Percentiles rank a stretch among this genome's conserved stretches.
These are phyloP conservation scores for Erythrophleum ivorense DNA, from an alignment of 331 rosid genomes.

Conservation along the genomic window DNA sequence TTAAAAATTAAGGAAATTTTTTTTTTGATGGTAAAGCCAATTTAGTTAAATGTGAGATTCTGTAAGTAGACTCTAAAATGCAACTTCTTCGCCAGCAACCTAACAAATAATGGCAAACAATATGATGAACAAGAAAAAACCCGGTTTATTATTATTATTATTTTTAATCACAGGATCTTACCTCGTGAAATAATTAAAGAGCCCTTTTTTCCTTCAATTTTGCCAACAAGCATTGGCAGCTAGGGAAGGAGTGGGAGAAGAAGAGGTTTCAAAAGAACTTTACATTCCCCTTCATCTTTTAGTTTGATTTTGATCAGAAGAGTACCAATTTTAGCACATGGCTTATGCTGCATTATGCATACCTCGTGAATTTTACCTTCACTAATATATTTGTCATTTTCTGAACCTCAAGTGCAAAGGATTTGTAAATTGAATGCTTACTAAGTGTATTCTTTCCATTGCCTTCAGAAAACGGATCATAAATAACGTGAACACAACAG, in stretches of 20 bases:
- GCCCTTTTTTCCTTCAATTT: background rate
- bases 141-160: no score
- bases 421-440: background rate
- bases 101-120: background rate
- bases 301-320: background rate
- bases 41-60: constrained; percentile 5
- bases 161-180: background rate
- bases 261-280: background rate
- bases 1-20: background rate
- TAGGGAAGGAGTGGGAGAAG: background rate
- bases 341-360: background rate
- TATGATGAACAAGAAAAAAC: background rate
- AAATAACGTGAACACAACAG: background rate
- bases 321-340: background rate
- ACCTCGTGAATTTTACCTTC: background rate
- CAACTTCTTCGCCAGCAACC: constrained; percentile 2
- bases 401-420: background rate
- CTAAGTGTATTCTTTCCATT: background rate
- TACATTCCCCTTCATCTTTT: background rate
- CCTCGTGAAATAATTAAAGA: constrained; percentile 6
- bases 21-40: background rate
- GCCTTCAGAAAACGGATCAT: background rate
- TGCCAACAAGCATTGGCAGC: background rate
- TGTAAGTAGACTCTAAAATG: background rate
- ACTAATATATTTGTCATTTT: background rate